Conservation (phyloP, 345 rosid genomes). For the Salix arbutifolia region DNA sequence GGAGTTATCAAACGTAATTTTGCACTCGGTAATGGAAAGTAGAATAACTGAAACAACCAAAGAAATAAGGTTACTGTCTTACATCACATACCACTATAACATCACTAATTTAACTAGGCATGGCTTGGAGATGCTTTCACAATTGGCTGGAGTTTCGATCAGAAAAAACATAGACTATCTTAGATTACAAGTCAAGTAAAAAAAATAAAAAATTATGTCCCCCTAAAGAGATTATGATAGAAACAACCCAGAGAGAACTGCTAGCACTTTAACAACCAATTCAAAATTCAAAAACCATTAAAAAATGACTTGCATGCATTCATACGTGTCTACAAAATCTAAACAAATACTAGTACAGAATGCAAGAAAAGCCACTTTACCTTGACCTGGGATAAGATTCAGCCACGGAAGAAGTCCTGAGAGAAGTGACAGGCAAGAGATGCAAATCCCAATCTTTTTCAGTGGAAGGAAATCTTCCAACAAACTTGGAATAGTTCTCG, state of each 20-base stretch:
- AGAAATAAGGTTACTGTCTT: not conserved
- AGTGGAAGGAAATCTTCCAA: slow-evolving; percentile 41
- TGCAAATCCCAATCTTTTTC: slow-evolving; percentile 67
- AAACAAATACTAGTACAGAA: not conserved
- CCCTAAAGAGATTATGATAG: not conserved
- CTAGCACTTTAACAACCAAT: not conserved
- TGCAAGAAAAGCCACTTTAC: slow-evolving; percentile 25
- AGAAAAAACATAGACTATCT: too few relatives aligned
- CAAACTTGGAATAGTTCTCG: slow-evolving; percentile 48
- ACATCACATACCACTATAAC: not conserved
- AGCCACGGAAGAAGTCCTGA: slow-evolving; percentile 38
- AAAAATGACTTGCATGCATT: not conserved
- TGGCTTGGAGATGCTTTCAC: not conserved
- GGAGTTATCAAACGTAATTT: too few relatives aligned
- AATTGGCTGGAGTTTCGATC: not conserved
- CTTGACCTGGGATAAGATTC: slow-evolving; percentile 65
- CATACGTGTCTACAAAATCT: not conserved
- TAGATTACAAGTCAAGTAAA: not conserved
- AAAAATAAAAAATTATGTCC: not conserved
- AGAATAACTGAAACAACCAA: too few relatives aligned
- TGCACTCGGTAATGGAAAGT: too few relatives aligned
- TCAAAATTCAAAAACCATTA: not conserved
- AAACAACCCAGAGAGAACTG: not conserved
- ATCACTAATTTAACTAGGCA: not conserved
- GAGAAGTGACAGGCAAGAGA: slow-evolving; percentile 48